Evolutionary conservation across 2,329 filamentous ascomycete species (phyloP).

Genomic region (Diplodia sapinea): DNA sequence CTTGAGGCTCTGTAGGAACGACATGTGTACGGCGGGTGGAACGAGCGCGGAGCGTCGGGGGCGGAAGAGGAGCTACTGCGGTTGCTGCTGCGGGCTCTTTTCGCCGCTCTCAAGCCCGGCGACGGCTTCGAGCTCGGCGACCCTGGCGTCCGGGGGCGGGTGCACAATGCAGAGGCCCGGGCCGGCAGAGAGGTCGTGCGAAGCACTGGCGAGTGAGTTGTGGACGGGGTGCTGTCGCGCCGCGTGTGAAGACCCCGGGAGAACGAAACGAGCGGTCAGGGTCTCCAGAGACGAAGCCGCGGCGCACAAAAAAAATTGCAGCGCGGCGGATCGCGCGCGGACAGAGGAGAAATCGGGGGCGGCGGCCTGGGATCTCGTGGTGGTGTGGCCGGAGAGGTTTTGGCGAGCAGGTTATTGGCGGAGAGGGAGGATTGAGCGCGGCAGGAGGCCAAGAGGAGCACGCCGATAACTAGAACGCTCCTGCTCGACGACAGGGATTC

Average conservation of each 20-base stretch:
- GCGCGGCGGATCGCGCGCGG: conserved; percentile 6
- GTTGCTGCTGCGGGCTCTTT: conserved; percentile 29
- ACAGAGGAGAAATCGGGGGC: conserved; percentile 6
- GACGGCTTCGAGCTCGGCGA: conserved; percentile 18
- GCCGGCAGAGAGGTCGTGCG: neutral
- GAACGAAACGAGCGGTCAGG: conserved; percentile 23
- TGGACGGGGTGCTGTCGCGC: conserved; percentile 13
- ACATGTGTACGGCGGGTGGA: conserved; percentile 44
- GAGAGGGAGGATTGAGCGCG: conserved; percentile 29
- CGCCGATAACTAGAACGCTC: conserved; percentile 25
- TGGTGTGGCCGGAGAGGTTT: conserved; percentile 20
- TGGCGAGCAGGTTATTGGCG: conserved; percentile 27
- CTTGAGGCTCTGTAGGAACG: conserved; percentile 51
- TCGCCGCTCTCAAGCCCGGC: conserved; percentile 33
- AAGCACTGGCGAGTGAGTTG: neutral
- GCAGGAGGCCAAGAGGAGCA: conserved; percentile 32
- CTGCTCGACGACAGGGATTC: conserved; percentile 31
- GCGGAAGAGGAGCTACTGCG: conserved; percentile 15
- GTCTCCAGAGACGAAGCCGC: conserved; percentile 6
- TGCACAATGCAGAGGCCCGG: conserved; percentile 10
- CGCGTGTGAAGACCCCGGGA: conserved; percentile 22
- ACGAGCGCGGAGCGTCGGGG: conserved; percentile 30
- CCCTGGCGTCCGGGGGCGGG: neutral
- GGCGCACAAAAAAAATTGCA: neutral
- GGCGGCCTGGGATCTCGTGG: conserved; percentile 1